Percentiles rank a stretch among this genome's conserved stretches.
Conservation (phyloP, 257 asterid genomes). For the Solanum pimpinellifolium region DNA sequence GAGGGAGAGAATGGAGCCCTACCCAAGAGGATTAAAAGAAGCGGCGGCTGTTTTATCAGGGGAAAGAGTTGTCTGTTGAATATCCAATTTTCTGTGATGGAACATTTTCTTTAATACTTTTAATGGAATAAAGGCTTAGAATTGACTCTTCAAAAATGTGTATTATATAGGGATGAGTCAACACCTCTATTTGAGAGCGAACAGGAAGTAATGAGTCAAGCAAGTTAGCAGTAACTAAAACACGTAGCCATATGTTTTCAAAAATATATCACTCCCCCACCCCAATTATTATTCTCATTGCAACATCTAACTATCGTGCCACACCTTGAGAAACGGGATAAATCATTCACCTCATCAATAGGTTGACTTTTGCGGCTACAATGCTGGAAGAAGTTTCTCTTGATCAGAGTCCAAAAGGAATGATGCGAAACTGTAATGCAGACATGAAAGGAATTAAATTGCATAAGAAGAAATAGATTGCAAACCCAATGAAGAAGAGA, state of each 20-base stretch:
- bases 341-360: constrained; percentile 61
- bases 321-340: background rate
- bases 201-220: background rate
- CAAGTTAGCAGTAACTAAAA: background rate
- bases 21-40: background rate
- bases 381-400: constrained; percentile 57
- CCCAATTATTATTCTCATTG: background rate
- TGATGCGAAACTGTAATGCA: constrained; percentile 43
- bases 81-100: background rate
- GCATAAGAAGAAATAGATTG: background rate
- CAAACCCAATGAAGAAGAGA: background rate
- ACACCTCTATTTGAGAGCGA: background rate
- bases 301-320: background rate
- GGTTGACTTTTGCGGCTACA: constrained; percentile 68
- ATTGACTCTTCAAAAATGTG: background rate
- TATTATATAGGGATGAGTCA: background rate
- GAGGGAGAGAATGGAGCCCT: background rate
- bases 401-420: constrained; percentile 56
- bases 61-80: background rate
- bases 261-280: background rate
- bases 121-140: background rate
- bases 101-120: background rate
- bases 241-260: background rate
- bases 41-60: background rate
- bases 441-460: background rate